A percentile compares a stretch with the other conserved stretches of the same genome.
Evolutionary conservation across 1,139 yeast genomes (phyloP).

Genomic region (Suhomyces coccinellae): DNA sequence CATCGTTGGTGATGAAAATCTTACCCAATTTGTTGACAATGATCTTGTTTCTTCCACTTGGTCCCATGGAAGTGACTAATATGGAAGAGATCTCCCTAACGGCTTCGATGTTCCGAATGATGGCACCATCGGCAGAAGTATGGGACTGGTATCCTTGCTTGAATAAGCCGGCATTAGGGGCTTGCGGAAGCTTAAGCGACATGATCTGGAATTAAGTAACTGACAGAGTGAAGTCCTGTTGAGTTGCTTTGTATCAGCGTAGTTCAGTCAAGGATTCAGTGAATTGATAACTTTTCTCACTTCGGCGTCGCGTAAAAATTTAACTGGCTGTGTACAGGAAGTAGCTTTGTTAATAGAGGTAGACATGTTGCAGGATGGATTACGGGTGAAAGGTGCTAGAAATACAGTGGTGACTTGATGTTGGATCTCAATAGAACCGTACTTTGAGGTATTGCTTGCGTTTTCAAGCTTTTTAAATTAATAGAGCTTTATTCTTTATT

Average conservation of each 20-base stretch:
- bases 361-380: too few relatives aligned
- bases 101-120: slow-evolving; percentile 87
- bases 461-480: too few relatives aligned
- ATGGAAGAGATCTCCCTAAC: slow-evolving; percentile 90
- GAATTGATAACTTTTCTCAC: background rate
- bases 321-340: background rate
- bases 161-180: slow-evolving; percentile 90
- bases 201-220: slow-evolving; percentile 34
- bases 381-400: too few relatives aligned
- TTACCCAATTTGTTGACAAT: slow-evolving; percentile 81
- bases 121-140: slow-evolving; percentile 91
- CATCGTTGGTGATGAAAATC: slow-evolving; percentile 90
- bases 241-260: background rate
- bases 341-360: too few relatives aligned
- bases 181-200: slow-evolving; percentile 90
- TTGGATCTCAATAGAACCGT: too few relatives aligned
- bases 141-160: slow-evolving; percentile 95
- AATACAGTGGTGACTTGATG: too few relatives aligned
- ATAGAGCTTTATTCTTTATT: too few relatives aligned
- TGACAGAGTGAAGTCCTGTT: background rate
- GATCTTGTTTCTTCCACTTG: slow-evolving; percentile 95
- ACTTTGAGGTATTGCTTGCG: too few relatives aligned
- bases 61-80: slow-evolving; percentile 94
- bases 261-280: background rate
- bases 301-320: background rate